Evolutionary conservation across 2,329 filamentous ascomycete species (phyloP), one percentile per base, ranked within the genome.

Genomic region (Coleophoma crateriformis): DNA sequence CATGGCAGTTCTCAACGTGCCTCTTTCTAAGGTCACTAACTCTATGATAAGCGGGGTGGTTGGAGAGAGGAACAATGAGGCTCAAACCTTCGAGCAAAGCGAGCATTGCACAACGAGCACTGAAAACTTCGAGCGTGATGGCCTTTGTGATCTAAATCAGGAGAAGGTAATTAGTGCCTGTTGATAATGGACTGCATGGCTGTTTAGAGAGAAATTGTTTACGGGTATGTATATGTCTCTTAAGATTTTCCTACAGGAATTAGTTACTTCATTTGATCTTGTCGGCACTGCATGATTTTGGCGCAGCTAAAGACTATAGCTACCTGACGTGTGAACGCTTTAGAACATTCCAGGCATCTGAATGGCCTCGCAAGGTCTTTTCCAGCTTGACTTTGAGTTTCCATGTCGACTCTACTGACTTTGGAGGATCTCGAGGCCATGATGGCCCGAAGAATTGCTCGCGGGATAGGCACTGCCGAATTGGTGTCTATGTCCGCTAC

Each of bases 1-100:
- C 32, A 33, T 50, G 48, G 33, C 48, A 50, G 12, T 50, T 50
- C n/a, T 50, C 48, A 27, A 50, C 33, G 37, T 50, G 48, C 39
- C 48, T 46, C 22, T 50, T 50, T 34, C 44, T 41, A 3, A 50
- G 38, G 46, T 50, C 48, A 22, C 48, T 49, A 27, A 15, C 1
- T n/a, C 4, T 15, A 17, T 4, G 37, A 6, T 14, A 15, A 10
- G 4, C 4, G 2, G 3, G 37, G 19, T 14, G 13, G 4, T 14
- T 13, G n/a, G 37, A 39, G 19, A 19, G 37, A 17, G 15, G 17
- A 11, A 19, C 20, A 19, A 20, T 20, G 39, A 19, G 7, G 12
- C 15, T 17, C 41, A 5, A 37, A 49, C 47, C 47, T 50, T 33
- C 48, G 44, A 10, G 48, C 48, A 40, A 50, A 50, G 4, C 48